Conservation (phyloP, 495 filamentous ascomycete species). For the Ascodesmis nigricans region DNA sequence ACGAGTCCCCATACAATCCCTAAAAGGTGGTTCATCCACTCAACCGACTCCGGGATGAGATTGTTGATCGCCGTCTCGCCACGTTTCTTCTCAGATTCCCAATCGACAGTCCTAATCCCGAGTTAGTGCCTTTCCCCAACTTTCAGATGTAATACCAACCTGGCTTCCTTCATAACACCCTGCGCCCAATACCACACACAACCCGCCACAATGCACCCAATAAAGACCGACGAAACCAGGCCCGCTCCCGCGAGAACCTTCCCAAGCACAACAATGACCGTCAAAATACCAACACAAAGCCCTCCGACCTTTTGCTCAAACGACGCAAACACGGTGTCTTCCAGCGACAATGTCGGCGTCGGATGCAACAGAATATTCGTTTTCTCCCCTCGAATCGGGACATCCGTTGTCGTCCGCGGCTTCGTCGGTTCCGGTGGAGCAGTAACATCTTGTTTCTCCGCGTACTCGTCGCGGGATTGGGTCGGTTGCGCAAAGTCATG, state of each 20-base stretch:
- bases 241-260: conserved; percentile 49
- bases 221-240: conserved; percentile 50
- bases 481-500: conserved; percentile 28
- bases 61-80: conserved; percentile 68
- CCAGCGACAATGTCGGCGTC: conserved; percentile 61
- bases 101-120: conserved; percentile 44
- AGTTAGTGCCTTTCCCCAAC: background rate
- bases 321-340: conserved; percentile 53
- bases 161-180: conserved; percentile 56
- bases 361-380: conserved; percentile 90
- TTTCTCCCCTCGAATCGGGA: conserved; percentile 87
- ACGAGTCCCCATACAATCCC: conserved; percentile 68
- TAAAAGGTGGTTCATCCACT: conserved; percentile 83
- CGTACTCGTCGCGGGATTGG: conserved; percentile 52
- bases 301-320: conserved; percentile 49
- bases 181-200: conserved; percentile 76
- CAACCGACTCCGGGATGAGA: conserved; percentile 75
- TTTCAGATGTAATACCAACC: background rate
- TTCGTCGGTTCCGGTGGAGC: conserved; percentile 73
- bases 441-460: conserved; percentile 65
- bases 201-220: conserved; percentile 43
- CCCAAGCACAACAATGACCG: conserved; percentile 54
- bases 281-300: conserved; percentile 44
- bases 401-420: conserved; percentile 61
- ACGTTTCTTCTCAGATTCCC: conserved; percentile 64